These are phyloP conservation scores for Acorus gramineus DNA, from an alignment of 106 monocot species.

Conservation along the genomic window DNA sequence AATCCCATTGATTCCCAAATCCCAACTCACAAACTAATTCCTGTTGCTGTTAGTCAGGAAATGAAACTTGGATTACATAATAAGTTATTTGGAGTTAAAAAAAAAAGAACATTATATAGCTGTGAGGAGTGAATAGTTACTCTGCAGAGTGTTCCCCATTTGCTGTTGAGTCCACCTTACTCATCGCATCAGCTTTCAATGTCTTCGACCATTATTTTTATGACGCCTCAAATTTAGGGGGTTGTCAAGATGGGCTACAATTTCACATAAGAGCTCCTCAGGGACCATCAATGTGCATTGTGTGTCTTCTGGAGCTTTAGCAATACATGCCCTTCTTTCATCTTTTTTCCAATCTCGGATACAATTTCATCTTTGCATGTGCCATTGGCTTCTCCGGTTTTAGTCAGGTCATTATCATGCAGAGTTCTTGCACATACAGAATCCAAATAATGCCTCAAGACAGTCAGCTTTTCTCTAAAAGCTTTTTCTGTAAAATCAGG, in stretches of 20 bases:
- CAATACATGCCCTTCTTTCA: conserved; percentile 19
- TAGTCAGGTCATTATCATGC: no score
- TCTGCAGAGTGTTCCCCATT: neutral
- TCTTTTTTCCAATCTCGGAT: conserved; percentile 41
- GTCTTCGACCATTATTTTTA: conserved; percentile 4
- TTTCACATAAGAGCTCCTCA: neutral
- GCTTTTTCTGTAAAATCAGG: no score
- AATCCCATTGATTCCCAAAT: no score
- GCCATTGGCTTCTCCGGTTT: no score
- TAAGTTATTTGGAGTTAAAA: no score
- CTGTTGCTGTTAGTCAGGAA: no score
- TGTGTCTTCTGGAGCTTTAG: neutral
- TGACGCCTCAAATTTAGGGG: neutral
- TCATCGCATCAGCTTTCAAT: conserved; percentile 44
- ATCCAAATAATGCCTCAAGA: no score
- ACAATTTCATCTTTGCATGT: conserved; percentile 1
- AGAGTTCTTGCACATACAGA: no score
- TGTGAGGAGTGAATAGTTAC: neutral
- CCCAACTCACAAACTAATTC: no score
- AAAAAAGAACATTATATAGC: no score
- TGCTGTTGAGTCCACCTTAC: conserved; percentile 2
- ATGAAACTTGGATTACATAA: no score
- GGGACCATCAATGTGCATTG: neutral
- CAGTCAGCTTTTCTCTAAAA: no score
- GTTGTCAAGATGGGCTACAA: neutral